Evolutionary conservation across 768 basidiomycete genomes (phyloP).

Genomic region (Calvatia gigantea): DNA sequence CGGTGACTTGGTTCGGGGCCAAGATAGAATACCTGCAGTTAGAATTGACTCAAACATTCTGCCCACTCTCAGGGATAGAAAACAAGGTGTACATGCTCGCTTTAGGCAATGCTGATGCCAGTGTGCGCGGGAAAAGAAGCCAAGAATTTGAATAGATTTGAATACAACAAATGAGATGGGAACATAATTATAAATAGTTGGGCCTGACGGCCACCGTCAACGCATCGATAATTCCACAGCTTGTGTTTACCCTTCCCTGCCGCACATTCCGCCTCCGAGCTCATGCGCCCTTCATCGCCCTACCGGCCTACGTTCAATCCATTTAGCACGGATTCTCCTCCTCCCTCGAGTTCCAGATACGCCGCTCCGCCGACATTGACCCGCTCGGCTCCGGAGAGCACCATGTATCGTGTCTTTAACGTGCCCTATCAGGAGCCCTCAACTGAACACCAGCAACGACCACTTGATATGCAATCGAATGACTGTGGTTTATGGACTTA

Average conservation of each 20-base stretch:
- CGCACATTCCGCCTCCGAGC: background rate
- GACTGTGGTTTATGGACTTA: background rate
- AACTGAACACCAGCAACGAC: background rate
- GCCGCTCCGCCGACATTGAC: background rate
- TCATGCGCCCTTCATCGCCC: background rate
- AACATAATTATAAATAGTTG: conserved; percentile 6
- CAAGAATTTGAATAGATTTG: background rate
- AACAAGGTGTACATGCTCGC: background rate
- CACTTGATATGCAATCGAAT: background rate
- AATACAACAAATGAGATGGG: background rate
- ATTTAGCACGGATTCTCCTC: conserved; percentile 5
- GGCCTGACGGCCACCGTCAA: background rate
- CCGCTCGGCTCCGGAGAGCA: background rate
- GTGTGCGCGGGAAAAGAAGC: background rate
- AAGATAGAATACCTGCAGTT: background rate
- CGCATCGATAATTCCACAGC: conserved; percentile 8
- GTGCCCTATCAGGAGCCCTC: background rate
- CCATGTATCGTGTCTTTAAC: background rate
- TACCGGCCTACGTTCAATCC: conserved; percentile 2
- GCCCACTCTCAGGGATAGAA: background rate
- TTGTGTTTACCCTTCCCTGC: background rate
- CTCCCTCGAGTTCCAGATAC: background rate
- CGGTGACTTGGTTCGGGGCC: background rate
- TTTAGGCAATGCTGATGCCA: background rate
- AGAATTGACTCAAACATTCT: background rate